phyloP scores from a whole-genome alignment of 139 green algal genomes.

The Tetradesmus obliquus region DNA sequence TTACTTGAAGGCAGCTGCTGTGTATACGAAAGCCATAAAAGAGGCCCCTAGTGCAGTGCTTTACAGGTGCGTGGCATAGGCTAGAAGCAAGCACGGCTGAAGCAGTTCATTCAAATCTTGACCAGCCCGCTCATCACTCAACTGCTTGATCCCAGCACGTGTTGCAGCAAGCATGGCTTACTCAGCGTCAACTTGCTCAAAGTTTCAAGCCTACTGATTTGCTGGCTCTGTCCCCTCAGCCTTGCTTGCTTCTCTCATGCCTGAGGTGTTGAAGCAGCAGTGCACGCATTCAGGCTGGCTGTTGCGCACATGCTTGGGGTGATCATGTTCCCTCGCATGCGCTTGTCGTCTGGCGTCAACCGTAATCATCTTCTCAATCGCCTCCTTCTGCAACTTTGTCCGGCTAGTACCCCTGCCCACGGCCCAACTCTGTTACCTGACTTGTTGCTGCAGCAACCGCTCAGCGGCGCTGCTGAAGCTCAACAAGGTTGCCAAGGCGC shows the following conservation, averaged over 20 bases:
- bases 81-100: background rate
- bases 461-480: conserved; percentile 90
- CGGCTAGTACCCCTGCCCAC: too few relatives aligned
- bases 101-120: conserved; percentile 1
- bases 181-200: background rate
- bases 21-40: conserved; percentile 93
- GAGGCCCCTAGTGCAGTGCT: conserved; percentile 77
- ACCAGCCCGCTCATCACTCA: background rate
- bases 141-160: background rate
- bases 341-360: background rate
- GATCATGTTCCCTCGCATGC: background rate
- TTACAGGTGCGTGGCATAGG: conserved; percentile 70
- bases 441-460: conserved; percentile 85
- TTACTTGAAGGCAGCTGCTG: conserved; percentile 87
- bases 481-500: conserved; percentile 90
- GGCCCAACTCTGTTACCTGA: too few relatives aligned
- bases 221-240: background rate
- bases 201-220: background rate
- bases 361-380: too few relatives aligned
- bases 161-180: background rate
- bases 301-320: background rate
- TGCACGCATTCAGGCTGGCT: background rate
- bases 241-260: background rate
- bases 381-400: background rate
- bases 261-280: background rate